Percentiles rank a stretch among this genome's conserved stretches.
These are phyloP conservation scores for Sugiyamaella pinicola DNA, from an alignment of 1,139 yeast genomes.

Conservation along the genomic window DNA sequence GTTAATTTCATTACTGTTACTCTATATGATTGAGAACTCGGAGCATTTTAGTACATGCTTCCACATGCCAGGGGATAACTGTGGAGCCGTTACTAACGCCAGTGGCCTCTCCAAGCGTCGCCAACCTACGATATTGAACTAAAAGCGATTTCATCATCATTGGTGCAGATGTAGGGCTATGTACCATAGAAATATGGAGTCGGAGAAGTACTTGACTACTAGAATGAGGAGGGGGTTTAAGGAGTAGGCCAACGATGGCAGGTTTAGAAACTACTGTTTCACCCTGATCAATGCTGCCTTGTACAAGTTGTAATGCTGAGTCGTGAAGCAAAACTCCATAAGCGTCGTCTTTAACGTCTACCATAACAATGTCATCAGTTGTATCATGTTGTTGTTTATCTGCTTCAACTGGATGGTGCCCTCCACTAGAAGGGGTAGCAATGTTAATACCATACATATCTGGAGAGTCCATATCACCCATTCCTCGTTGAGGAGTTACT, in stretches of 20 bases:
- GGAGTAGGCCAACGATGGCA: conserved; percentile 23
- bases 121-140: conserved; percentile 67
- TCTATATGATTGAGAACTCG: conserved; percentile 32
- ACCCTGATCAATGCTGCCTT: conserved; percentile 14
- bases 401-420: conserved; percentile 24
- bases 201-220: conserved; percentile 27
- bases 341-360: conserved; percentile 50
- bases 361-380: conserved; percentile 33
- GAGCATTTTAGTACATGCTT: conserved; percentile 67
- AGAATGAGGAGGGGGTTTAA: conserved; percentile 25
- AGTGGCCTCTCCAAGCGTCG: conserved; percentile 51
- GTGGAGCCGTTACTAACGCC: conserved; percentile 47
- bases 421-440: conserved; percentile 40
- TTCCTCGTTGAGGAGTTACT: conserved; percentile 41
- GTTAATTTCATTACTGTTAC: conserved; percentile 17
- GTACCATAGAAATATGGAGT: conserved; percentile 39
- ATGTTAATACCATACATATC: conserved; percentile 45
- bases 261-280: conserved; percentile 21
- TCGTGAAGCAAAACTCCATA: conserved; percentile 59
- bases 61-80: conserved; percentile 80
- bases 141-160: conserved; percentile 62
- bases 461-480: conserved; percentile 41
- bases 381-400: conserved; percentile 25
- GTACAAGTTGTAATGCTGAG: conserved; percentile 18
- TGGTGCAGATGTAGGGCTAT: conserved; percentile 37